Conservation (phyloP, 331 rosid genomes). For the Pyracantha coccinea region DNA sequence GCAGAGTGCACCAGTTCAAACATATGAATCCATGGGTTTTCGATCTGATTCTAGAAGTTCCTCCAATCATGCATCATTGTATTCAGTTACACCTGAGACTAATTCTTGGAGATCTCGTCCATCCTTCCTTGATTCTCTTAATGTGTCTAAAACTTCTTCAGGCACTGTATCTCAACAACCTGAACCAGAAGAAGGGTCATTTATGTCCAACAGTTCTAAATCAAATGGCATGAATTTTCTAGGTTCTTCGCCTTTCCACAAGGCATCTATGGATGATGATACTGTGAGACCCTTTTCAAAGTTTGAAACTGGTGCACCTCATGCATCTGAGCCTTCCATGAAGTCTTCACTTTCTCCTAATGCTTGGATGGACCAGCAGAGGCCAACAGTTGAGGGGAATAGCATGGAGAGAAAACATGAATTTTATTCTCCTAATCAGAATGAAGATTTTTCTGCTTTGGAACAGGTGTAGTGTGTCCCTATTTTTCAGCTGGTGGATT, state of each 20-base stretch:
- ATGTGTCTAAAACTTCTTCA: conserved; percentile 41
- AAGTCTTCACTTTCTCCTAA: conserved; percentile 25
- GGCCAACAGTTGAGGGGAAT: conserved; percentile 37
- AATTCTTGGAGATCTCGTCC: conserved; percentile 68
- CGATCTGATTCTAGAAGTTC: conserved; percentile 32
- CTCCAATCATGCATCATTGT: conserved; percentile 33
- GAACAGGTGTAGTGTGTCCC: conserved; percentile 64
- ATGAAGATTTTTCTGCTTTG: conserved; percentile 86
- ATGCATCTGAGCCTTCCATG: conserved; percentile 22
- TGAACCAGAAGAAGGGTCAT: conserved; percentile 32
- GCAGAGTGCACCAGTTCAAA: conserved; percentile 33
- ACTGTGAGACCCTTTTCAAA: conserved; percentile 25
- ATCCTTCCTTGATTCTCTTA: conserved; percentile 82
- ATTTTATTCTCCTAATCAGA: conserved; percentile 47
- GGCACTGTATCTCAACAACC: conserved; percentile 40
- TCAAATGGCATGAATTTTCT: conserved; percentile 28
- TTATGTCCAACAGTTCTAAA: conserved; percentile 31
- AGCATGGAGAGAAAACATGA: conserved; percentile 49
- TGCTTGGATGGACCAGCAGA: conserved; percentile 26
- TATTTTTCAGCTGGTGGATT: neutral
- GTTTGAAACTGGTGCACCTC: conserved; percentile 25
- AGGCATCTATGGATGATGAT: conserved; percentile 40
- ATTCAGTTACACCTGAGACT: conserved; percentile 39
- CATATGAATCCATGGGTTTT: conserved; percentile 31
- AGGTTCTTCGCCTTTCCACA: conserved; percentile 31